Base-by-base conservation (phyloP, 208 protist genomes). In the Trypanosoma mega region DNA sequence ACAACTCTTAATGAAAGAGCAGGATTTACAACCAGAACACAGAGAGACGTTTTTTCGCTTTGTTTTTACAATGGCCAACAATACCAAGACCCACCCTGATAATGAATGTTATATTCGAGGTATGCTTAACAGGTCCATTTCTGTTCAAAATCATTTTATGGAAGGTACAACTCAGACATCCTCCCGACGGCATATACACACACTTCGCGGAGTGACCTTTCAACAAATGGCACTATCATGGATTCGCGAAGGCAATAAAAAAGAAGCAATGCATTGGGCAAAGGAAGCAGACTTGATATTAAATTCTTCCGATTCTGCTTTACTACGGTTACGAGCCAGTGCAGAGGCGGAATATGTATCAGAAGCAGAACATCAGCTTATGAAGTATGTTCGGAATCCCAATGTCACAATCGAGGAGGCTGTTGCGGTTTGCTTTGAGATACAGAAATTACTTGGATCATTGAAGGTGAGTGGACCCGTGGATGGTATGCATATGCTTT, bases 31-130 rank as follows among this genome's bases (percentile, higher is more conserved):
- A 33, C 56, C 50, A 0, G 49, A 70, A 9, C 78, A 87, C 46
- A 44, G 65, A 30, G 84, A 91, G 53, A 68, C 77, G 14, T 69
- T 85, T 21, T 63, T 84, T 20, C 77, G 79, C 30, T 84, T 90
- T 48, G 74, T 90, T 43, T 85, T 83, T 58, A 59, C 70, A 2
- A 55, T 57, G 27, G 76, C 59, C 0, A 63, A 76, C 2, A 43
- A 36, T 34, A 14, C 26, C 30, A 55, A 5, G 30, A 26, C 56
- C 16, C 34, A 30, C 14, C 16, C 20, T n/a, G 27, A 24, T 37
- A 50, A 51, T 5, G 65, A 72, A 37, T 18, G n/a, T n/a, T 45
- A 51, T 18, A 43, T 72, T 51, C 65, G 65, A 47, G 45, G 27
- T 20, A 60, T 72, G 55, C 56, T 72, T 43, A 47, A 29, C 6